Conservation (phyloP, 176 grass and related monocot species). For the Eragrostis curvula region DNA sequence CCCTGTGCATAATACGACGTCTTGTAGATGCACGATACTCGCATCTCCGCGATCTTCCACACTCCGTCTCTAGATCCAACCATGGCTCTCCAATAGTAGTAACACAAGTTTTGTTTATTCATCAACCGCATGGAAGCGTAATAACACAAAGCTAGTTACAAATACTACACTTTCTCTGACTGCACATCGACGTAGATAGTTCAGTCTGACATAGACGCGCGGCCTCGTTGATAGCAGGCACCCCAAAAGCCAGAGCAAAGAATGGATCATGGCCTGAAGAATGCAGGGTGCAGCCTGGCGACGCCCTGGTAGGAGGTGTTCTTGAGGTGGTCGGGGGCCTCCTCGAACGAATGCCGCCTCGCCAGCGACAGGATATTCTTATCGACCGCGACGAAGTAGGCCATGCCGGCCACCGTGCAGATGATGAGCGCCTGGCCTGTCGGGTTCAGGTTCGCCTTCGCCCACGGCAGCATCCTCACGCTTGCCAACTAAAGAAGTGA, state of each 20-base stretch:
- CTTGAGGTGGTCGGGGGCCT: neutral
- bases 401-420: conserved; percentile 41
- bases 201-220: neutral
- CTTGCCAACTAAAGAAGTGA: conserved; percentile 52
- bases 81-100: too few relatives aligned
- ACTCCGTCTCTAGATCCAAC: too few relatives aligned
- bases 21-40: too few relatives aligned
- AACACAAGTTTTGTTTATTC: neutral
- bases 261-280: neutral
- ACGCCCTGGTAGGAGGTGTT: neutral
- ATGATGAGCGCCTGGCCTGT: conserved; percentile 76
- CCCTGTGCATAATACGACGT: too few relatives aligned
- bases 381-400: neutral
- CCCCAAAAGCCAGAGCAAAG: neutral
- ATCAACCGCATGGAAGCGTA: neutral
- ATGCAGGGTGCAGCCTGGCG: neutral
- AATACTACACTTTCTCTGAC: neutral
- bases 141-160: neutral
- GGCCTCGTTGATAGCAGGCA: neutral
- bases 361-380: neutral
- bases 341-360: neutral
- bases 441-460: conserved; percentile 65
- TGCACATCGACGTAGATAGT: neutral
- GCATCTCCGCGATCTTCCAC: too few relatives aligned
- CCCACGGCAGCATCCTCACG: too few relatives aligned